A percentile compares a stretch with the other conserved stretches of the same genome.
phyloP scores from a whole-genome alignment of 73 alveolate genomes.

The Blepharisma japonicum region DNA sequence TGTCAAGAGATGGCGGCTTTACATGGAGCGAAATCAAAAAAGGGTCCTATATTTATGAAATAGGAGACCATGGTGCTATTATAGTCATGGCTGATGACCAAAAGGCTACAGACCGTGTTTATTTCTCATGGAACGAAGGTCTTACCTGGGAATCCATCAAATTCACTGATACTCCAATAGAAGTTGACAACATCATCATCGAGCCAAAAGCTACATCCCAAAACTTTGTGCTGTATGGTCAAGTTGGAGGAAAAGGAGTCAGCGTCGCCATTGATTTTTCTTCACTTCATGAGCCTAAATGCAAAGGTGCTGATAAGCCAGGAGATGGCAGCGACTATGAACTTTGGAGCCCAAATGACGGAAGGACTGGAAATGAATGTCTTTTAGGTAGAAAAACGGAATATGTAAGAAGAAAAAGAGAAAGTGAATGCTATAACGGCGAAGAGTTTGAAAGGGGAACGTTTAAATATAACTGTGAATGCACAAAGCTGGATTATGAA shows the following conservation, averaged over 20 bases:
- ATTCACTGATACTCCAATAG: constrained; percentile 50
- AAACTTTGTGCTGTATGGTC: constrained; percentile 86
- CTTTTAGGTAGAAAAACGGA: constrained; percentile 67
- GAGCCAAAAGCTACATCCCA: constrained; percentile 82
- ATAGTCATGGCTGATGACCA: constrained; percentile 85
- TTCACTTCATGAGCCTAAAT: constrained; percentile 70
- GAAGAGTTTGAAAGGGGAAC: constrained; percentile 60
- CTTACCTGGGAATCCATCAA: constrained; percentile 60
- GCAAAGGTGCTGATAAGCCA: constrained; percentile 77
- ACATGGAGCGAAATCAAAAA: constrained; percentile 83
- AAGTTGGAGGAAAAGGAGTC: constrained; percentile 50
- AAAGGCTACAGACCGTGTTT: constrained; percentile 66
- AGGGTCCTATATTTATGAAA: constrained; percentile 81
- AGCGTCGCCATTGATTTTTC: constrained; percentile 72
- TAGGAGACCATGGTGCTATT: constrained; percentile 97
- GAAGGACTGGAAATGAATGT: constrained; percentile 69
- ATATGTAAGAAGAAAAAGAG: constrained; percentile 74
- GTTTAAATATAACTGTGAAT: constrained; percentile 67
- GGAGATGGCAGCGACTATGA: constrained; percentile 84
- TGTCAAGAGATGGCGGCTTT: constrained; percentile 94
- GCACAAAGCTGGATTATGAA: constrained; percentile 92
- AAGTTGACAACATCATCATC: constrained; percentile 78
- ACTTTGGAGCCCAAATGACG: constrained; percentile 83
- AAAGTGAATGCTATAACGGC: constrained; percentile 70
- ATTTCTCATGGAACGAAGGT: constrained; percentile 77